These are phyloP conservation scores for Trichoderma asperellum DNA, from an alignment of 2,329 filamentous ascomycete genomes.

Conservation along the genomic window DNA sequence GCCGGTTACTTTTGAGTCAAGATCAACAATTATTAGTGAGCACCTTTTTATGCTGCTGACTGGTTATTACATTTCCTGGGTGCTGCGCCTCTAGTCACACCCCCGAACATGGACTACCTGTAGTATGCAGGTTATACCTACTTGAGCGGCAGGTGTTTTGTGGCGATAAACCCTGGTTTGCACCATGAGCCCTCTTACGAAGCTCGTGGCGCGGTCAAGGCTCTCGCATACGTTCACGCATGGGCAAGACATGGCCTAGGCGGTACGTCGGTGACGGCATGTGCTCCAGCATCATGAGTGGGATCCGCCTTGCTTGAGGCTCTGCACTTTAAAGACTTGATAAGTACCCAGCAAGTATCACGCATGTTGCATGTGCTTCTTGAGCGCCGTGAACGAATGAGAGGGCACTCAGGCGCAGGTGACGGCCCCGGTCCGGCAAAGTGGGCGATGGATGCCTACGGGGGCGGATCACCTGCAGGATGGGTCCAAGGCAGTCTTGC, in stretches of 20 bases:
- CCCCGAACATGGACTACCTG: too few species aligned
- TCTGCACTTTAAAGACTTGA: not conserved
- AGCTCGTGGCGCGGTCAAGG: not conserved
- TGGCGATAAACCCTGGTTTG: not conserved
- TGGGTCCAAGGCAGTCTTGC: constrained; percentile 18
- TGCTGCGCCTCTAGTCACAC: not conserved
- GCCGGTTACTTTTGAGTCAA: not conserved
- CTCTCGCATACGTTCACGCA: constrained; percentile 7
- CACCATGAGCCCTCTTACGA: not conserved
- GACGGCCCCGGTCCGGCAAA: constrained; percentile 13
- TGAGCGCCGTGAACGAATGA: not conserved
- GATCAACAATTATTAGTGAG: not conserved
- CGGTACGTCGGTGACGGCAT: constrained; percentile 1
- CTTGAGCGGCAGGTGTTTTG: too few species aligned
- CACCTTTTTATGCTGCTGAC: not conserved
- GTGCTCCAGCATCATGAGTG: constrained; percentile 8
- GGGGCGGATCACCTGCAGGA: constrained; percentile 21
- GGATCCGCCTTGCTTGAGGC: not conserved
- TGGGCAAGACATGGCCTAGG: not conserved
- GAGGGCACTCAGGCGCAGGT: constrained; percentile 11
- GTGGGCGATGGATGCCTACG: constrained; percentile 13
- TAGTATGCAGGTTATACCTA: too few species aligned
- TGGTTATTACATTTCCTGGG: not conserved
- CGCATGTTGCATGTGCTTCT: not conserved
- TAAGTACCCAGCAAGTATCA: not conserved